These are phyloP conservation scores for Microcyclospora tardicrescens DNA, from an alignment of 2,329 filamentous ascomycete genomes.

Conservation along the genomic window DNA sequence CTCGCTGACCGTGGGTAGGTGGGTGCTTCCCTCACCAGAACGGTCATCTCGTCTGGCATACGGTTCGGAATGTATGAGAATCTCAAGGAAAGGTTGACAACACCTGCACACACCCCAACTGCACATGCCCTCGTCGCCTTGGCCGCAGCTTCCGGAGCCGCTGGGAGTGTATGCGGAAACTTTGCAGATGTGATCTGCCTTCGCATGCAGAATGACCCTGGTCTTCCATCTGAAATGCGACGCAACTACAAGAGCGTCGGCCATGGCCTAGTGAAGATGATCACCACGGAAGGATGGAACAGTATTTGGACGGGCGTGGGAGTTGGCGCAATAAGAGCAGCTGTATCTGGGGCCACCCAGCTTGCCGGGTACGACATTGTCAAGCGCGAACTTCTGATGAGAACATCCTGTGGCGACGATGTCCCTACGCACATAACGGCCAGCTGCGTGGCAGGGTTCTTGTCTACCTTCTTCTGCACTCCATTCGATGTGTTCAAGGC, in stretches of 20 bases:
- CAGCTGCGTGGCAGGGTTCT: conserved; percentile 12
- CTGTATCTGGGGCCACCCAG: conserved; percentile 10
- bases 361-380: conserved; percentile 13
- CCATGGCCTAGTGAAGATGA: conserved; percentile 11
- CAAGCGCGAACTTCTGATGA: conserved; percentile 12
- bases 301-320: conserved; percentile 15
- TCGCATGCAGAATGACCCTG: conserved; percentile 12
- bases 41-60: conserved; percentile 10
- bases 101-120: conserved; percentile 9
- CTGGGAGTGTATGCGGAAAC: conserved; percentile 11
- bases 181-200: conserved; percentile 13
- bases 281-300: conserved; percentile 10
- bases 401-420: conserved; percentile 9
- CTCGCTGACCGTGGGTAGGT: conserved; percentile 5
- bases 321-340: conserved; percentile 11
- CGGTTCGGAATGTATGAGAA: conserved; percentile 14
- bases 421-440: conserved; percentile 11
- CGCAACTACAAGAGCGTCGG: conserved; percentile 11
- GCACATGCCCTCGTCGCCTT: conserved; percentile 8
- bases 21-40: conserved; percentile 10
- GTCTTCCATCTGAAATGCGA: conserved; percentile 6
- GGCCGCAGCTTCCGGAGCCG: conserved; percentile 9
- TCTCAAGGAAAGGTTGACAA: conserved; percentile 11
- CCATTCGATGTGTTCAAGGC: conserved; percentile 14
- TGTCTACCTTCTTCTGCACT: conserved; percentile 15